Evolutionary conservation across 768 basidiomycete genomes (phyloP).

Genomic region (Naganishia friedmannii): DNA sequence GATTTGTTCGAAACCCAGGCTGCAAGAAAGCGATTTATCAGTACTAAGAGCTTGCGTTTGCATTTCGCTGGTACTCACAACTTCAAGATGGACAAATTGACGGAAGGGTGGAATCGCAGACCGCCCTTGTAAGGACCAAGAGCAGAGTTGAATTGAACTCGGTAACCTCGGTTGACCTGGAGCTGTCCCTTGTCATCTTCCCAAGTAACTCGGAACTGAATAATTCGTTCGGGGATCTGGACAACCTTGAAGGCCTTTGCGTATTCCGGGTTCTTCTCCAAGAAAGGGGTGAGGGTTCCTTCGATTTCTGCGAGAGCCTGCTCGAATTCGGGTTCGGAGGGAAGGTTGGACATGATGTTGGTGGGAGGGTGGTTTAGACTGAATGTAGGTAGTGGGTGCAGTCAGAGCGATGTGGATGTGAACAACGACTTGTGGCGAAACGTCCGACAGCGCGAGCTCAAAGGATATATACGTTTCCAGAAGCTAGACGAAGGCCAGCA

Average conservation of each 20-base stretch:
- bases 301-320: conserved; percentile 68
- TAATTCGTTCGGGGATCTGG: conserved; percentile 55
- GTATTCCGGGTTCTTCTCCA: conserved; percentile 66
- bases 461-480: conserved; percentile 3
- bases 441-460: not conserved
- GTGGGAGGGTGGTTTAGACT: not conserved
- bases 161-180: conserved; percentile 71
- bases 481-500: not conserved
- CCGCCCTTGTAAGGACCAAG: conserved; percentile 77
- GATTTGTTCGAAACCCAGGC: conserved; percentile 74
- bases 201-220: conserved; percentile 73
- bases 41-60: not conserved
- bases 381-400: conserved; percentile 13
- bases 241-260: conserved; percentile 66
- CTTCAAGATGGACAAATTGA: conserved; percentile 78
- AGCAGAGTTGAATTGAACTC: conserved; percentile 74
- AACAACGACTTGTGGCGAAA: not conserved
- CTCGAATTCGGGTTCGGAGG: conserved; percentile 68
- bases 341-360: conserved; percentile 48
- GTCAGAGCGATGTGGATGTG: conserved; percentile 18
- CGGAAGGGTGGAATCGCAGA: conserved; percentile 71
- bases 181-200: conserved; percentile 66
- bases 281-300: conserved; percentile 58
- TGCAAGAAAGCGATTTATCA: conserved; percentile 22
- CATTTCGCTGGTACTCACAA: conserved; percentile 53